Evolutionary conservation across 345 rosid species (phyloP).

Genomic region (Geranium rotundifolium): DNA sequence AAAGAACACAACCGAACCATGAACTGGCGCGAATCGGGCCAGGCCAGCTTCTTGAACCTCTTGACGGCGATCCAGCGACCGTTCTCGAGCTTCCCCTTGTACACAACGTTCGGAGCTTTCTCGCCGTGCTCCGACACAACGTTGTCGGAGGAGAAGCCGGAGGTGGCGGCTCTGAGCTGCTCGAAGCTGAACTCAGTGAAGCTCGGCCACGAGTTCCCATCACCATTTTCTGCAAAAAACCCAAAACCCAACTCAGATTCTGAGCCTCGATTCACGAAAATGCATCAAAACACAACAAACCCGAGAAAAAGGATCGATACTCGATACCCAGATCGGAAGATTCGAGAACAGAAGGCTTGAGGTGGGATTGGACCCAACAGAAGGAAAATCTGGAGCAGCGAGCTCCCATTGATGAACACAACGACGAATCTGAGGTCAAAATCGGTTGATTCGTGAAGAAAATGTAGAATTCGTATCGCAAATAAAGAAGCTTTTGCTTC

Average conservation of each 20-base stretch:
- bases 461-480: neutral
- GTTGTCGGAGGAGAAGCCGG: constrained; percentile 68
- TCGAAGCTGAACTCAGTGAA: constrained; percentile 67
- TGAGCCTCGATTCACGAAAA: too few relatives aligned
- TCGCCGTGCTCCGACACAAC: constrained; percentile 96
- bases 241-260: too few relatives aligned
- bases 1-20: constrained; percentile 23
- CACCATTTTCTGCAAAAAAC: constrained; percentile 52
- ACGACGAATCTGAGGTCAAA: neutral
- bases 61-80: constrained; percentile 77
- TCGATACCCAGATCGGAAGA: constrained; percentile 21
- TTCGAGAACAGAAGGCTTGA: constrained; percentile 19
- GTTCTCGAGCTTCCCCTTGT: constrained; percentile 65
- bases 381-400: constrained; percentile 29
- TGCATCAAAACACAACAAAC: neutral
- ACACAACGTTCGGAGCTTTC: constrained; percentile 90
- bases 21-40: constrained; percentile 97
- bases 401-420: constrained; percentile 21
- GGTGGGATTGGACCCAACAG: constrained; percentile 33
- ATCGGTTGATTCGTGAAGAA: neutral
- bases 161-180: constrained; percentile 65
- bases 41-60: constrained; percentile 74
- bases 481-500: neutral
- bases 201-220: constrained; percentile 44
- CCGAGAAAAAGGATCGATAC: constrained; percentile 1